Evolutionary conservation across 441 rosid species (phyloP), one percentile per base, ranked within the genome.

Genomic region (Bruguiera hainesii): DNA sequence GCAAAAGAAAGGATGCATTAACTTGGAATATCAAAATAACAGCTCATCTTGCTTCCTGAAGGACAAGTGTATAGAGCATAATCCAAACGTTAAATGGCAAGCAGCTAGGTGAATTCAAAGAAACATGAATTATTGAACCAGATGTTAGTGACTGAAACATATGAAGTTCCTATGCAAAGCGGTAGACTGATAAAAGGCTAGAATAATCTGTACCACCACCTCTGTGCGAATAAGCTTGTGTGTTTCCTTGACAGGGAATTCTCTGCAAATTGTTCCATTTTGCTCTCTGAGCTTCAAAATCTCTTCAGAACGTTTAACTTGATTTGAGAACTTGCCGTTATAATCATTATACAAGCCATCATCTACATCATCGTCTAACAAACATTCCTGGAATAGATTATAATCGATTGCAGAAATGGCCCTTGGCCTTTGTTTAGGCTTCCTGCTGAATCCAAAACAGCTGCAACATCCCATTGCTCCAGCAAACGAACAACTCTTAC

Each of bases 221-320:
- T 91, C 97, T 5, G 94, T 80, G 31, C 97, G 97, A 72, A 94
- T 65, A 70, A 91, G 87, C 76, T 48, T 80, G 65, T 78, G 73
- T 30, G 99, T 89, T 86, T 91, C 97, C 82, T 84, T 89, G 39
- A 91, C 98, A 61, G 97, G 94, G 81, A 74, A 78, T 61, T 87
- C 89, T 85, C 98, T 82, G 85, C 98, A 94, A 80, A 88, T 78
- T 72, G 83, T 63, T 73, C 90, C 97, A 82, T 80, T 82, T 71
- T 80, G 84, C 71, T 81, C 82, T 83, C 88, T 89, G 48, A 78
- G 72, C 77, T 80, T 87, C 75, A 94, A 77, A 77, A 88, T 87
- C 70, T 94, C 97, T 69, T 91, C 94, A 20, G 97, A 82, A 20
- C 64, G 60, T 76, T 84, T 85, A 69, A 74, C 80, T 60, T 71